Evolutionary conservation across 1,284 basidiomycete species (phyloP), one percentile per base, ranked within the genome.

Genomic region (Termitomyces sp.): DNA sequence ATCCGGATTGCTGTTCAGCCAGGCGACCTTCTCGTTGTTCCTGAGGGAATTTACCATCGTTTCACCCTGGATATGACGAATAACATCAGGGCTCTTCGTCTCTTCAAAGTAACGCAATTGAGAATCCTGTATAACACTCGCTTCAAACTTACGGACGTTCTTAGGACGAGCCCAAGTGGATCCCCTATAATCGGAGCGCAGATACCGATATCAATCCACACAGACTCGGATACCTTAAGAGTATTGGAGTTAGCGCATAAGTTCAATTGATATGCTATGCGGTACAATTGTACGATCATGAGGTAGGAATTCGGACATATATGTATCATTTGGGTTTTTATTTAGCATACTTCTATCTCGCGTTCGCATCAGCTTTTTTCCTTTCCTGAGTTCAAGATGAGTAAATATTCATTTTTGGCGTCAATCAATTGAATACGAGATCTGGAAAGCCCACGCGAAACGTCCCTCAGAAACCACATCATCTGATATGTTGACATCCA

Each of bases 121-220:
- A 48, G 26, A 38, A 28, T 0, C 13, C 12, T n/a, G 15, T 40
- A 1, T 24, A 26, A 3, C 10, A 13, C 8, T 24, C 6, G 24
- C 50, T 26, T 15, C 38, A 4, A 48, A 1, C n/a, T 13, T 8
- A 50, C 34, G 2, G 19, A 2, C 31, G 2, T 21, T 19, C 12
- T 31, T 13, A 93, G 87, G 91, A 94, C 59, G 90, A 92, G 66
- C 92, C 91, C 5, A 92, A 90, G 68, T 94, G 91, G 92, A 77
- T 81, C 0, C 87, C 90, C 0, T 73, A 90, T 69, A 86, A 88
- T 64, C 80, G 90, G 9, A 73, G 77, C 46, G 58, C 66, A 1
- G 76, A 73, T 24, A 86, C 88, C 0, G 92, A 94, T 46, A 59
- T 50, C 10, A 88, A 90, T 62, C 72, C 76, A 6, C 81, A 79